Evolutionary conservation across 75 land plant genomes (phyloP), one percentile per base, ranked within the genome.

Genomic region (Pseudotsuga menziesii): DNA sequence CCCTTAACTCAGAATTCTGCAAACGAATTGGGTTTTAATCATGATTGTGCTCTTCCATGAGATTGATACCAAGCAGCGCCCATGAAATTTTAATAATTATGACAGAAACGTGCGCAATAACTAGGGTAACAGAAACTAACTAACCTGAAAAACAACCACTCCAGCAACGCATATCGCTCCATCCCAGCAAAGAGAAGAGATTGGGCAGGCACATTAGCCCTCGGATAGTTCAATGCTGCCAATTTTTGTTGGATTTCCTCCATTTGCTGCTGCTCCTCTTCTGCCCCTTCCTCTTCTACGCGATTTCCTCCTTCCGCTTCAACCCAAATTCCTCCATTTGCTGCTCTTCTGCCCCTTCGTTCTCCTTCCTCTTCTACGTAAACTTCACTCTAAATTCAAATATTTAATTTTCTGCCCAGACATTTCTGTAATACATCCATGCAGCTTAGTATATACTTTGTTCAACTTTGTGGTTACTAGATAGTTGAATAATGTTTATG

Each of bases 131-230:
- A 48, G 62, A 66, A 64, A 48, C 55, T 56, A 2, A 57, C 22
- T 29, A 44, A 93, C 98, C 80, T 86, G 91, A 96, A 96, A 80
- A 96, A 96, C 70, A 96, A 97, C 97, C 97, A 96, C 61, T 96
- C 97, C 41, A 96, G 92, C 63, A 96, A 92, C 16, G 89, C 91
- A 78, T 96, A 96, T 57, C 98, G 83, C 77, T 96, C 97, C 84
- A 91, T 78, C 78, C 98, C 98, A 58, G 98, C 97, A 74, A 89
- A 96, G 64, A 93, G 97, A 60, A 96, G 92, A 54, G 98, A 96
- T 80, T 93, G 97, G 2, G 97, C 88, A 16, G 97, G 94, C 15
- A 87, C 98, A 77, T 89, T 85, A 56, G 98, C 87, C 73, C 94
- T 77, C 4, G 98, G 98, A 73, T 91, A 96, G 56, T 93, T 88